A percentile compares a stretch with the other conserved stretches of the same genome.
phyloP scores from a whole-genome alignment of 2,329 filamentous ascomycete genomes.

The Aureobasidium melanogenum region DNA sequence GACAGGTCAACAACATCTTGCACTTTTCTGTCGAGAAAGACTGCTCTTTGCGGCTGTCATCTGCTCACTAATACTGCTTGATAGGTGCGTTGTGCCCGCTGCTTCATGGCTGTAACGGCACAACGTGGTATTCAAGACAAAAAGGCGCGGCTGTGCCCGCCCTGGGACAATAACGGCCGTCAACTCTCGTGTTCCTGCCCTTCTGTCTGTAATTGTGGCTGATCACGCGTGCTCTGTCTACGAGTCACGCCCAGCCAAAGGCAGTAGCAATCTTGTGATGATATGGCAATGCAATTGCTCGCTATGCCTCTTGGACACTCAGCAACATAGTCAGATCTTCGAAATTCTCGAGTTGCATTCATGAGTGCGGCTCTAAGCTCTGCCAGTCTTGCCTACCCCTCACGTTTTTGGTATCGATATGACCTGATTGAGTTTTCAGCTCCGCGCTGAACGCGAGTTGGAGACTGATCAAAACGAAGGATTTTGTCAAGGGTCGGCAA shows the following conservation, averaged over 20 bases:
- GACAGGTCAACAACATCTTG: background rate
- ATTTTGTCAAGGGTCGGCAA: background rate
- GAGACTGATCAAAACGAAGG: background rate
- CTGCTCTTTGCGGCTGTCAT: background rate
- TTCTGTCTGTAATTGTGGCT: background rate
- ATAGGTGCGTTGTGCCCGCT: background rate
- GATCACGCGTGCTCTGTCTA: background rate
- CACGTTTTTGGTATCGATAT: background rate
- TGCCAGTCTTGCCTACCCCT: background rate
- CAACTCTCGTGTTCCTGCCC: background rate
- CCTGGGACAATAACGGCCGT: background rate
- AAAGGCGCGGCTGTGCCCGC: background rate
- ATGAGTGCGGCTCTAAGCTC: background rate
- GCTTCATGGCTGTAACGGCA: background rate
- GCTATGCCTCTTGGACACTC: background rate
- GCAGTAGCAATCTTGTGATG: background rate
- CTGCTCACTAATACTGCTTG: background rate
- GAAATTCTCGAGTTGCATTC: background rate
- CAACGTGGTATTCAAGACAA: constrained; percentile 1
- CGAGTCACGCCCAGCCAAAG: no score
- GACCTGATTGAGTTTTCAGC: background rate
- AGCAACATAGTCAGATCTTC: background rate
- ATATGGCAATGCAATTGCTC: background rate
- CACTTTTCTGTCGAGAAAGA: background rate
- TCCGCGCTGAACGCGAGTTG: background rate